A percentile compares a stretch with the other conserved stretches of the same genome.
Conservation (phyloP, 805 yeast species). For the Schwanniomyces occidentalis region DNA sequence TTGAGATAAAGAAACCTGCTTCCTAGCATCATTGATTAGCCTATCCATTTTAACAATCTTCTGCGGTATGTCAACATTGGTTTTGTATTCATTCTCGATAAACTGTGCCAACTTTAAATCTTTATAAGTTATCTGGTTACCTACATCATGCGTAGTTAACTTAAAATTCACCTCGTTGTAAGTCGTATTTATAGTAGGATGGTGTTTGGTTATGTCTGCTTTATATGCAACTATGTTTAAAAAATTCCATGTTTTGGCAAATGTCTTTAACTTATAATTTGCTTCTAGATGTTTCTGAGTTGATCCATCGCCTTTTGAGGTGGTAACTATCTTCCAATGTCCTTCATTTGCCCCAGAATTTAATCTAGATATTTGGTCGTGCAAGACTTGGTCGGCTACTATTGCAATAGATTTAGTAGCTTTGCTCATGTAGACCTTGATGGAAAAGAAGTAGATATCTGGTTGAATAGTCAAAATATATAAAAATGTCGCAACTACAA, state of each 20-base stretch:
- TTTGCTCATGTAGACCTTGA: neutral
- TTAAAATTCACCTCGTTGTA: conserved; percentile 58
- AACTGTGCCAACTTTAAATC: conserved; percentile 58
- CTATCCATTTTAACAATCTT: conserved; percentile 1
- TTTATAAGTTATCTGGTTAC: conserved; percentile 46
- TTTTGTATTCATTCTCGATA: conserved; percentile 18
- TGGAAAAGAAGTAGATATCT: neutral
- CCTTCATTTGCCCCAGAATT: conserved; percentile 1
- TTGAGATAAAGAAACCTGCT: conserved; percentile 2
- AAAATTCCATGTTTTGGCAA: conserved; percentile 67
- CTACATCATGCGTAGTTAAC: conserved; percentile 66
- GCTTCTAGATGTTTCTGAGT: conserved; percentile 23
- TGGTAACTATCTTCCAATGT: conserved; percentile 5
- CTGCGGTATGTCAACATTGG: conserved; percentile 2
- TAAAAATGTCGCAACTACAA: neutral
- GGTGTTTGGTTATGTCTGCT: conserved; percentile 63
- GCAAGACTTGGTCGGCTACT: conserved; percentile 1
- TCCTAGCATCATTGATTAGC: conserved; percentile 4
- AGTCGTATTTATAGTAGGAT: conserved; percentile 65
- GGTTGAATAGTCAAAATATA: neutral
- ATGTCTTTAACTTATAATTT: conserved; percentile 46
- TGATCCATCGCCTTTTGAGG: neutral
- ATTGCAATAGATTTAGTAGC: neutral
- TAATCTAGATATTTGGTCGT: conserved; percentile 6
- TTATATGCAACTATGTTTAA: conserved; percentile 57